These are phyloP conservation scores for Isatis tinctoria DNA, from an alignment of 345 rosid genomes.

Conservation along the genomic window DNA sequence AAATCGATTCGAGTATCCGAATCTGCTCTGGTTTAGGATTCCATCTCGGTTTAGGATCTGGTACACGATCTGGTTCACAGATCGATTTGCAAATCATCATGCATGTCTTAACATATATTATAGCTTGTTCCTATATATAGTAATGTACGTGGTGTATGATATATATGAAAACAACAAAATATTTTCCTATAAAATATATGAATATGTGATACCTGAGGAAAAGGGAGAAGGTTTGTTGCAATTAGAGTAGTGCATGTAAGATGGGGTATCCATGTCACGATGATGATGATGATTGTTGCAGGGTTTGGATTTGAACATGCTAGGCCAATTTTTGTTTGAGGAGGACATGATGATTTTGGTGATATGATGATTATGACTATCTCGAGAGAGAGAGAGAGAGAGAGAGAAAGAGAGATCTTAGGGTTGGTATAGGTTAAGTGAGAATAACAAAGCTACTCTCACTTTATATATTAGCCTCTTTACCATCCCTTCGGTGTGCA, in stretches of 20 bases:
- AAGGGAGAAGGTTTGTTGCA: constrained; percentile 48
- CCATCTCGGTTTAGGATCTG: constrained; percentile 98
- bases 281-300: constrained; percentile 48
- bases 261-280: constrained; percentile 51
- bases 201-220: constrained; percentile 46
- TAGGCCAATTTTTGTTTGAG: constrained; percentile 97
- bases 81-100: background rate
- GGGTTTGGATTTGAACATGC: constrained; percentile 96
- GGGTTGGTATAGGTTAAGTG: constrained; percentile 21
- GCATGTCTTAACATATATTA: constrained; percentile 12
- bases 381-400: background rate
- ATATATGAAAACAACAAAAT: background rate
- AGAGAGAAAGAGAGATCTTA: background rate
- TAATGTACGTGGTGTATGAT: background rate
- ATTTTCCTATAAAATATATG: background rate
- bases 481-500: constrained; percentile 33
- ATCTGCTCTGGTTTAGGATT: constrained; percentile 97
- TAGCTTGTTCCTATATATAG: background rate
- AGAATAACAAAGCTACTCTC: constrained; percentile 20
- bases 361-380: background rate
- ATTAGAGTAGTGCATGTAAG: constrained; percentile 41
- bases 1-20: constrained; percentile 82
- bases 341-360: constrained; percentile 61
- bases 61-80: constrained; percentile 62
- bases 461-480: constrained; percentile 59